phyloP scores from a whole-genome alignment of 2,329 filamentous ascomycete genomes.

The Peltaster fructicola region DNA sequence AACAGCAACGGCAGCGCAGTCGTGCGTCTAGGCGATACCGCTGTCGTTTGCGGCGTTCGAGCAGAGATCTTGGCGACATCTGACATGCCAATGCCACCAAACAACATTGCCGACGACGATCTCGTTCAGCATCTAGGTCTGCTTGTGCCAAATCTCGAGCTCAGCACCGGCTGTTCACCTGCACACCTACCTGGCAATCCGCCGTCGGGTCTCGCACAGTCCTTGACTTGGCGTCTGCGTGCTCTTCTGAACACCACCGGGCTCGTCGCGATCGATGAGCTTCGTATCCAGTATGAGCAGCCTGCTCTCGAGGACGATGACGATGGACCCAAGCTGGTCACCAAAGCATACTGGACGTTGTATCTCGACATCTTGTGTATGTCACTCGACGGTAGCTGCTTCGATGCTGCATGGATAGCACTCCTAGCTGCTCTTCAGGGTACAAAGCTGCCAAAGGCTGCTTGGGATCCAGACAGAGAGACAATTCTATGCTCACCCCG shows the following conservation, averaged over 20 bases:
- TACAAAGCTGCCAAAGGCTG: slow-evolving; percentile 58
- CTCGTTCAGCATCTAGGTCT: slow-evolving; percentile 40
- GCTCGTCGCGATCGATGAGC: slow-evolving; percentile 46
- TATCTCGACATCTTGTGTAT: slow-evolving; percentile 94
- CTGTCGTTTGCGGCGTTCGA: slow-evolving; percentile 83
- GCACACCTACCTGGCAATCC: slow-evolving; percentile 70
- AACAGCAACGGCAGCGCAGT: slow-evolving; percentile 84
- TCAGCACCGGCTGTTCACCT: slow-evolving; percentile 79
- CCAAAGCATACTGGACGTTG: slow-evolving; percentile 85
- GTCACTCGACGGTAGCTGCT: slow-evolving; percentile 77
- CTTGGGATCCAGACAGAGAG: slow-evolving; percentile 71
- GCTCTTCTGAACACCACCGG: slow-evolving; percentile 55
- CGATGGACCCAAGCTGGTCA: slow-evolving; percentile 24
- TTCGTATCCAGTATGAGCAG: slow-evolving; percentile 45
- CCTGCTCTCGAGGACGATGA: slow-evolving; percentile 29
- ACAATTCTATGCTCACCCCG: slow-evolving; percentile 56
- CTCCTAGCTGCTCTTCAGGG: slow-evolving; percentile 64
- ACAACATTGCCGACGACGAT: slow-evolving; percentile 13
- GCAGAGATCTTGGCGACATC: slow-evolving; percentile 64
- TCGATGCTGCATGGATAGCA: slow-evolving; percentile 79
- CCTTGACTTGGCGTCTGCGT: slow-evolving; percentile 63
- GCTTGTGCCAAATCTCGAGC: slow-evolving; percentile 81
- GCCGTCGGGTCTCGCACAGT: slow-evolving; percentile 64
- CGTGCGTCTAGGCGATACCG: slow-evolving; percentile 74
- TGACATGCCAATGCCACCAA: slow-evolving; percentile 49